Evolutionary conservation across 495 filamentous ascomycete species (phyloP).

Genomic region (Haplographium delicatum): DNA sequence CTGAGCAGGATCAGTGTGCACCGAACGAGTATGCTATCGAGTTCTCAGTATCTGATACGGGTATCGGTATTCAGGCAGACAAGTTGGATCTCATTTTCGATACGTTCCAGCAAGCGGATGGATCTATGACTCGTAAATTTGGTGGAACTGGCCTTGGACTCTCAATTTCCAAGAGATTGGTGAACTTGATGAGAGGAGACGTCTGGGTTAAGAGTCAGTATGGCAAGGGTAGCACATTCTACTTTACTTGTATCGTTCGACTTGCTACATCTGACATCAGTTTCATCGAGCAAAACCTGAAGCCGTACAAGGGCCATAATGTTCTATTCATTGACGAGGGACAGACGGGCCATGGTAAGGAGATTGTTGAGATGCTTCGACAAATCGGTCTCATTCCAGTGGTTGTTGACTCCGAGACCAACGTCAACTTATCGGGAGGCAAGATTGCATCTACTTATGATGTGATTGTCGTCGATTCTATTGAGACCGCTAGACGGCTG

Average conservation of each 20-base stretch:
- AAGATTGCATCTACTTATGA: conserved; percentile 68
- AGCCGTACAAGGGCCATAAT: conserved; percentile 85
- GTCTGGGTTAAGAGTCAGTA: conserved; percentile 96
- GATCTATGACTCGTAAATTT: conserved; percentile 94
- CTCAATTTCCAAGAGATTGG: conserved; percentile 92
- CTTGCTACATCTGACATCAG: conserved; percentile 77
- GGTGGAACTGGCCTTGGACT: conserved; percentile 94
- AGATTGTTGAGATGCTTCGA: conserved; percentile 76
- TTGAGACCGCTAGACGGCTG: conserved; percentile 79
- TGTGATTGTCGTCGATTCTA: conserved; percentile 94
- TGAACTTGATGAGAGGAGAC: conserved; percentile 95
- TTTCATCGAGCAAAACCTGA: conserved; percentile 76
- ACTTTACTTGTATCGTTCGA: conserved; percentile 92
- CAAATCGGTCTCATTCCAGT: conserved; percentile 75
- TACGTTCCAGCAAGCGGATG: conserved; percentile 98
- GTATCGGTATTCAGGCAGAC: conserved; percentile 93
- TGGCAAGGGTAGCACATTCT: conserved; percentile 91
- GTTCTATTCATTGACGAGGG: conserved; percentile 97
- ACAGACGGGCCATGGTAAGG: conserved; percentile 66
- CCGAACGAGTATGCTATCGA: conserved; percentile 86
- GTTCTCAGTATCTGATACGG: conserved; percentile 95
- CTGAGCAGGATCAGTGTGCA: conserved; percentile 59
- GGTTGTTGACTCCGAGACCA: conserved; percentile 67
- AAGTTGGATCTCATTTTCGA: conserved; percentile 98
- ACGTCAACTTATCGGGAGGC: conserved; percentile 32